These are phyloP conservation scores for Alternaria burnsii DNA, from an alignment of 2,329 filamentous ascomycete genomes.

Conservation along the genomic window DNA sequence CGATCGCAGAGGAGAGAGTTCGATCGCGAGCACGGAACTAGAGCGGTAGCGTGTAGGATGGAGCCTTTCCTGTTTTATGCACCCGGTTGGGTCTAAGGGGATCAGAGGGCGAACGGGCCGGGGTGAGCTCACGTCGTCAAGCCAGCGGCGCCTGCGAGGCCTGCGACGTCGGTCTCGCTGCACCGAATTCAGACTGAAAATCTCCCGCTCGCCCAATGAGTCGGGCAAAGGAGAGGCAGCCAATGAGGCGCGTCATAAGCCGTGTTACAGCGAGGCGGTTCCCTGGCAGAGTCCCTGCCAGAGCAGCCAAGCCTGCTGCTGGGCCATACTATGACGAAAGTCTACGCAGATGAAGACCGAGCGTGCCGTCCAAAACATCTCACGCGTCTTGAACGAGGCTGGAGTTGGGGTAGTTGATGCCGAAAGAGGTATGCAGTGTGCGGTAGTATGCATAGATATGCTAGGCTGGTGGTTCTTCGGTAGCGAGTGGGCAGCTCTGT, in stretches of 20 bases:
- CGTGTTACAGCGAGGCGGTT: constrained; percentile 33
- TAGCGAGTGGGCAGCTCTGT: constrained; percentile 17
- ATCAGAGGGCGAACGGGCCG: constrained; percentile 44
- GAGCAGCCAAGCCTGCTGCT: constrained; percentile 32
- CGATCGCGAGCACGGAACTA: constrained; percentile 40
- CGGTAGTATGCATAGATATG: background rate
- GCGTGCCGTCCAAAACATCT: constrained; percentile 3
- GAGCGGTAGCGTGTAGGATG: constrained; percentile 36
- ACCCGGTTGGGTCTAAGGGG: constrained; percentile 33
- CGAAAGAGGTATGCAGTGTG: background rate
- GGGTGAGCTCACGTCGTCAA: constrained; percentile 29
- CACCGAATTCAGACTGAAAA: constrained; percentile 39
- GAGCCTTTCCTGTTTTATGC: constrained; percentile 43
- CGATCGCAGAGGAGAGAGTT: constrained; percentile 37
- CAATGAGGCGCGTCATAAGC: constrained; percentile 28
- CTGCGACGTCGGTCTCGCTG: constrained; percentile 42
- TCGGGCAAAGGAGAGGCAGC: constrained; percentile 30
- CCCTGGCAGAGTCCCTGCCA: constrained; percentile 33
- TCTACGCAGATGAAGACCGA: constrained; percentile 16
- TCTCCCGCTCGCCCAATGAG: constrained; percentile 42
- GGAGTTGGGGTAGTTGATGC: constrained; percentile 13
- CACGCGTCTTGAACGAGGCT: constrained; percentile 13
- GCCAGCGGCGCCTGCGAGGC: constrained; percentile 19
- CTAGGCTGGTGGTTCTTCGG: constrained; percentile 8
- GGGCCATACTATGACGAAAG: constrained; percentile 45